Conservation (phyloP, 2,329 filamentous ascomycete species). For the Akanthomyces lecanii region DNA sequence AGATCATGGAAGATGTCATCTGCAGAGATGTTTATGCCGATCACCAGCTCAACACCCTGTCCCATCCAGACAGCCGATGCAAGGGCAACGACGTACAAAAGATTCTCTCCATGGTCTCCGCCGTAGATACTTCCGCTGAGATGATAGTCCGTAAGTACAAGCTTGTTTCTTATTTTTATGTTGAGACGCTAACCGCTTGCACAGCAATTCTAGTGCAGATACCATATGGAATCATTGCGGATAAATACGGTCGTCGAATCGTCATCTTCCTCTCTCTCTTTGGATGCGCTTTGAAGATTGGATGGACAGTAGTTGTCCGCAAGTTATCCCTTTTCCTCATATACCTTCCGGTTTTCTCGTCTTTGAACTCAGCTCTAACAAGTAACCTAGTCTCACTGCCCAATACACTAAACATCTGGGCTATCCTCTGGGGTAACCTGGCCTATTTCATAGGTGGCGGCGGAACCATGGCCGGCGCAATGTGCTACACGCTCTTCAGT, state of each 20-base stretch:
- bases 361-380: conserved; percentile 3
- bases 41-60: conserved; percentile 27
- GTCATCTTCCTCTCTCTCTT: conserved; percentile 37
- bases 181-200: neutral
- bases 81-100: conserved; percentile 47
- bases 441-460: conserved; percentile 41
- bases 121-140: conserved; percentile 42
- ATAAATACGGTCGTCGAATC: conserved; percentile 41
- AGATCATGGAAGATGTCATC: conserved; percentile 50
- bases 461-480: conserved; percentile 34
- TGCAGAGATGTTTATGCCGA: conserved; percentile 46
- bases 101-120: conserved; percentile 47
- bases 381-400: conserved; percentile 32
- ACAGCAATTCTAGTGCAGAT: conserved; percentile 40
- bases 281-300: conserved; percentile 27
- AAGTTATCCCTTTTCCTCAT: conserved; percentile 18
- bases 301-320: conserved; percentile 32
- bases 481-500: conserved; percentile 43
- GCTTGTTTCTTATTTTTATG: neutral
- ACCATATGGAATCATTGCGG: conserved; percentile 44
- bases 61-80: conserved; percentile 40
- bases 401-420: conserved; percentile 38
- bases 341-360: neutral
- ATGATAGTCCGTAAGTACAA: conserved; percentile 40
- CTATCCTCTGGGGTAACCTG: conserved; percentile 30